Conservation (phyloP, 1,284 basidiomycete genomes). For the Pseudozyma sp. region DNA sequence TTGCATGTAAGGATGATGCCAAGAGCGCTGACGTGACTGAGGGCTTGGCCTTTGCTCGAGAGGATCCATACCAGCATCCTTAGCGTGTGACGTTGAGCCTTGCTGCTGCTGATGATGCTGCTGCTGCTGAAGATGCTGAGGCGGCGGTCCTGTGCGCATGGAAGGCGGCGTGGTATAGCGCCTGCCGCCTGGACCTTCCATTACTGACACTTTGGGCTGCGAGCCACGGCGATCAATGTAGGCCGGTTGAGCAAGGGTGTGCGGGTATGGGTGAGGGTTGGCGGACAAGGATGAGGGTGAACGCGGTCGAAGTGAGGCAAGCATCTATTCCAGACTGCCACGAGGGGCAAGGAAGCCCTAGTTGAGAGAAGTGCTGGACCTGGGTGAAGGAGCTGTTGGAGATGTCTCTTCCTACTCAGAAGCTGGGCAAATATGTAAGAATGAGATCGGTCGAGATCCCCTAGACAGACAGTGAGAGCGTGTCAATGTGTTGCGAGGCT, state of each 20-base stretch:
- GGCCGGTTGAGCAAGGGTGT: background rate
- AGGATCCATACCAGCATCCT: slow-evolving; percentile 8
- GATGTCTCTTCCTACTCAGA: background rate
- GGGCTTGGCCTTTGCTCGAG: slow-evolving; percentile 35
- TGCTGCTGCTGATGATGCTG: background rate
- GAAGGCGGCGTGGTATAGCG: slow-evolving; percentile 27
- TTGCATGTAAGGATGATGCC: slow-evolving; percentile 48
- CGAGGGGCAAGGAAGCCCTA: slow-evolving; percentile 13
- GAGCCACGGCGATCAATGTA: background rate
- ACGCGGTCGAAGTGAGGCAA: slow-evolving; percentile 39
- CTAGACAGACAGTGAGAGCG: too few relatives aligned
- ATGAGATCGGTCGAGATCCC: too few relatives aligned
- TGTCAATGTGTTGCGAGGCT: too few relatives aligned
- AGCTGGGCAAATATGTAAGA: background rate
- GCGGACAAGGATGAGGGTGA: slow-evolving; percentile 26
- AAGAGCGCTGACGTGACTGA: slow-evolving; percentile 37
- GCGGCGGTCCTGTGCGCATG: slow-evolving; percentile 4
- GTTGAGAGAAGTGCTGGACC: background rate
- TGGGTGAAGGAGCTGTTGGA: background rate
- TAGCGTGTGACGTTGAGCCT: background rate
- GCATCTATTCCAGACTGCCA: slow-evolving; percentile 32
- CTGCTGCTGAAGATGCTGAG: background rate
- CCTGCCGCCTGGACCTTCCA: slow-evolving; percentile 24
- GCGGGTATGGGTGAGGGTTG: slow-evolving; percentile 8
- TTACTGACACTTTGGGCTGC: slow-evolving; percentile 4